These are phyloP conservation scores for Colletotrichum orchidophilum DNA, from an alignment of 2,329 filamentous ascomycete genomes.

Conservation along the genomic window DNA sequence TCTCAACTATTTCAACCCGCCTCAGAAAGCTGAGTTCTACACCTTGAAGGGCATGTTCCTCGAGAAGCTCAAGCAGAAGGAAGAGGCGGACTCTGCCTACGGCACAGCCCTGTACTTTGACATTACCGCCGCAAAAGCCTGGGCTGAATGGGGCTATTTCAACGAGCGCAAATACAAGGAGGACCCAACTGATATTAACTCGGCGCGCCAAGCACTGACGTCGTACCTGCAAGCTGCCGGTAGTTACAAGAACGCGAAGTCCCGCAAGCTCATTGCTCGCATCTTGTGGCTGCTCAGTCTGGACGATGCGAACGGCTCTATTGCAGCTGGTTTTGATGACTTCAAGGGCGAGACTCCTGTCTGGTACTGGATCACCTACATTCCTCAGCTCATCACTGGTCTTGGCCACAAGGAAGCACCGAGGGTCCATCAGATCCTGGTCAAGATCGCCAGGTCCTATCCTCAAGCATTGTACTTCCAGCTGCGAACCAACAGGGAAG, in stretches of 20 bases:
- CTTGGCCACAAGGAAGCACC: conserved; percentile 91
- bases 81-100: conserved; percentile 92
- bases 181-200: conserved; percentile 81
- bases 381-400: conserved; percentile 93
- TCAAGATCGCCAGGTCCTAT: conserved; percentile 94
- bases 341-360: conserved; percentile 98
- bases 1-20: conserved; percentile 94
- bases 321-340: conserved; percentile 89
- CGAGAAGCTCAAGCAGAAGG: conserved; percentile 89
- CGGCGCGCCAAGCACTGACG: conserved; percentile 90
- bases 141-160: conserved; percentile 99
- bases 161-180: conserved; percentile 97
- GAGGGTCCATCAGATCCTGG: conserved; percentile 84
- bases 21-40: conserved; percentile 99
- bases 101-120: conserved; percentile 96
- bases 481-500: conserved; percentile 90
- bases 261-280: conserved; percentile 89
- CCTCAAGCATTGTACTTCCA: conserved; percentile 97
- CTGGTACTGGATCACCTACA: conserved; percentile 99
- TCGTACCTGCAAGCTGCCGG: conserved; percentile 97
- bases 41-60: conserved; percentile 99
- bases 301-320: conserved; percentile 85
- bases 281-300: conserved; percentile 96
- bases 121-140: conserved; percentile 93
- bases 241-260: conserved; percentile 97